Evolutionary conservation across 768 basidiomycete genomes (phyloP), one percentile per base, ranked within the genome.

Genomic region (Russula compacta): DNA sequence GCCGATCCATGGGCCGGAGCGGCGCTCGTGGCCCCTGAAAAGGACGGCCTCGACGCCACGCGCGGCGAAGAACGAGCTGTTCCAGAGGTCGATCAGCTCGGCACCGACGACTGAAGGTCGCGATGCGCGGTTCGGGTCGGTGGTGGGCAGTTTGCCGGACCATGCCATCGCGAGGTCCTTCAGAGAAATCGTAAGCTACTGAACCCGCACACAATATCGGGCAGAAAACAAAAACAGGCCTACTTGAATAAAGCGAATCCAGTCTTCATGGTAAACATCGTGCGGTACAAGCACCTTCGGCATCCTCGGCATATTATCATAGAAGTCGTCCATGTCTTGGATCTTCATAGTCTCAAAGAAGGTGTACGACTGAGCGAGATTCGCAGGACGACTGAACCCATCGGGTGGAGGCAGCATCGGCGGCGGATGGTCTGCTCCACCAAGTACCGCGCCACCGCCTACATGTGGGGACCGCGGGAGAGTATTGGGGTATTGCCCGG

Each of bases 51-150:
- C 90, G n/a, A 87, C 81, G 19, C 86, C 85, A 48, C 90, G 87
- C 39, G 78, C 73, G 58, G 79, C 69, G 78, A 91, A 91, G 73
- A 90, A 93, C 9, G 81, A 82, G 35, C 74, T 70, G 70, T 92
- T 92, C 90, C 90, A 93, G 33, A 87, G 74, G 63, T 91, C 83
- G 64, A 92, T 75, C 35, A 92, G 78, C 69, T 89, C 86, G n/a
- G 81, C 81, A 11, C 82, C 73, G 49, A 91, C 76, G 11, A 73
- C 75, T 24, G 86, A 79, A 14, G 83, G 81, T 67, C 80, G 83
- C 11, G 83, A 81, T 33, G 77, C 69, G 59, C 82, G 81, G 59
- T 73, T 75, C 50, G 73, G 75, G 40, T 75, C 69, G 47, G 79
- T 71, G 32, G 87, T 79, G 3, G 89, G 88, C 58, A 91, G 78